Evolutionary conservation across 164 flowering plant species (phyloP).

Genomic region (Berberis vulgaris): DNA sequence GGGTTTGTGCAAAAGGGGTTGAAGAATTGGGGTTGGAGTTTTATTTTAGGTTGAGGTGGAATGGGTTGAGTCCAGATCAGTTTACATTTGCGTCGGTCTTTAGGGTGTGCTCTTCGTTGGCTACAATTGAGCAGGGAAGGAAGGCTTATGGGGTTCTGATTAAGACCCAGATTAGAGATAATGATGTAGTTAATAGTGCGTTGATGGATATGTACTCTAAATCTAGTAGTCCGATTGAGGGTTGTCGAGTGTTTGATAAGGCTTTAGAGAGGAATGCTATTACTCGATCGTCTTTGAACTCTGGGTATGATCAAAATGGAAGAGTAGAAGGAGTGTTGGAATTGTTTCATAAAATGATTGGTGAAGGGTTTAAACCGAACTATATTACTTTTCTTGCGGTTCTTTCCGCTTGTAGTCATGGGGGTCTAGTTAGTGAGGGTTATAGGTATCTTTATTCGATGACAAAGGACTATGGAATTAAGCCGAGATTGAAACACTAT

Average conservation of each 20-base stretch:
- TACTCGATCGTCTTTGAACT: conserved; percentile 69
- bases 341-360: conserved; percentile 45
- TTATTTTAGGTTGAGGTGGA: conserved; percentile 44
- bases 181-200: conserved; percentile 69
- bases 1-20: conserved; percentile 59
- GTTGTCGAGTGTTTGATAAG: conserved; percentile 40
- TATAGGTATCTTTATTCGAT: conserved; percentile 46
- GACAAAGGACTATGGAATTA: conserved; percentile 51
- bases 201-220: conserved; percentile 86
- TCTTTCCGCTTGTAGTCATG: conserved; percentile 72
- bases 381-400: conserved; percentile 67
- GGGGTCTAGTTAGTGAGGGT: conserved; percentile 58
- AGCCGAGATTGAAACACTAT: conserved; percentile 59
- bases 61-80: conserved; percentile 57
- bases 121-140: conserved; percentile 55
- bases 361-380: conserved; percentile 60
- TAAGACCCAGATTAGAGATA: conserved; percentile 39
- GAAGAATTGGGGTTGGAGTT: conserved; percentile 42
- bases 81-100: conserved; percentile 75
- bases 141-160: conserved; percentile 54
- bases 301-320: conserved; percentile 73
- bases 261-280: conserved; percentile 49
- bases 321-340: conserved; percentile 47
- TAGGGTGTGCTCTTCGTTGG: conserved; percentile 62
- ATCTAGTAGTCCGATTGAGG: conserved; percentile 50